A percentile compares a stretch with the other conserved stretches of the same genome.
Conservation (phyloP, 177 flowering plant genomes). For the Vitis hybrid region DNA sequence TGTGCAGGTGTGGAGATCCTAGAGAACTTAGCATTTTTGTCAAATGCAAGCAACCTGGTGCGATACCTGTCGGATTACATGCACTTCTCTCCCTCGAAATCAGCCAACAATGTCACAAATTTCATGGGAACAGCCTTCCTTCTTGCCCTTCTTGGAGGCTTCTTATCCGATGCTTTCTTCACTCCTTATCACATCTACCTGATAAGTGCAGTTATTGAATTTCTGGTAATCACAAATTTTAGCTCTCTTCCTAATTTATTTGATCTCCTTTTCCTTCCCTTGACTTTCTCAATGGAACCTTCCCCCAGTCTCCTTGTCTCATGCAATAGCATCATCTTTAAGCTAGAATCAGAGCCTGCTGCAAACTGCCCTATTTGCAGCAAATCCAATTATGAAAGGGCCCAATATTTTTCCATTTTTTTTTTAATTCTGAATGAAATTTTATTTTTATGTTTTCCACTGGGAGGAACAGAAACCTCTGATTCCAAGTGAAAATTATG, state of each 20-base stretch:
- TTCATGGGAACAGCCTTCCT: slow-evolving; percentile 66
- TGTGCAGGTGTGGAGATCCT: slow-evolving; percentile 44
- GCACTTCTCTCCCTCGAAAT: slow-evolving; percentile 42
- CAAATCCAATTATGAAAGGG: background rate
- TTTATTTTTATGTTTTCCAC: background rate
- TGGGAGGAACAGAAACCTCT: too few species aligned
- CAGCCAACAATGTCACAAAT: slow-evolving; percentile 52
- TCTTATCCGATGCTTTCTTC: slow-evolving; percentile 54
- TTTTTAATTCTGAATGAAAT: background rate
- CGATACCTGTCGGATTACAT: slow-evolving; percentile 37
- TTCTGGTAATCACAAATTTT: slow-evolving; percentile 34
- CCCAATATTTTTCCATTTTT: too few species aligned
- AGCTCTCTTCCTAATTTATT: background rate
- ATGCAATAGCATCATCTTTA: background rate
- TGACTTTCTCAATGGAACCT: background rate
- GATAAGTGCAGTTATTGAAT: slow-evolving; percentile 38
- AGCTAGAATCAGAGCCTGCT: background rate
- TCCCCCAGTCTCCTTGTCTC: too few species aligned
- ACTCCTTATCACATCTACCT: slow-evolving; percentile 46
- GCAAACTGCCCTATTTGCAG: background rate
- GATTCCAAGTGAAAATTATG: too few species aligned
- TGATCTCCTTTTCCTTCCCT: background rate
- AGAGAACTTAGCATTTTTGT: slow-evolving; percentile 53
- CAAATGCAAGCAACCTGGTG: slow-evolving; percentile 63
- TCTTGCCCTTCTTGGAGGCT: slow-evolving; percentile 59